These are phyloP conservation scores for Puccinia horiana DNA, from an alignment of 1,284 basidiomycete species.

Conservation along the genomic window DNA sequence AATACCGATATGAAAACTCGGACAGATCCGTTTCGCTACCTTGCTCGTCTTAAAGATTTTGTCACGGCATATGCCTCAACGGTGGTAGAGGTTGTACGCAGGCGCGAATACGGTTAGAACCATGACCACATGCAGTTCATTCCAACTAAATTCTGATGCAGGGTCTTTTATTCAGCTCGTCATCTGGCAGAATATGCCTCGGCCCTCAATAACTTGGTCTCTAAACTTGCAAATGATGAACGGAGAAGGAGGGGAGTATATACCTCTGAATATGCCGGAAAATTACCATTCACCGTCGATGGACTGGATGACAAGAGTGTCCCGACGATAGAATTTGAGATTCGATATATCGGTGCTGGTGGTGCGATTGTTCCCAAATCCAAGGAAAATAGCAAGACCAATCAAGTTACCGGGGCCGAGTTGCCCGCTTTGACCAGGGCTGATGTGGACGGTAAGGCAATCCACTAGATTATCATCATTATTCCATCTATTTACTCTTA, in stretches of 20 bases:
- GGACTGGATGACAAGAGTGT: slow-evolving; percentile 46
- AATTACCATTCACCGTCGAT: slow-evolving; percentile 55
- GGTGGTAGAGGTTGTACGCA: slow-evolving; percentile 81
- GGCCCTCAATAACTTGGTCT: slow-evolving; percentile 48
- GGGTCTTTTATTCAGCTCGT: slow-evolving; percentile 49
- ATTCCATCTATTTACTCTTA: not conserved
- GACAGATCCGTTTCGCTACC: slow-evolving; percentile 79
- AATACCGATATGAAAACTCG: slow-evolving; percentile 50
- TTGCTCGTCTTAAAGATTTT: slow-evolving; percentile 83
- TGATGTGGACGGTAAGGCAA: slow-evolving; percentile 51
- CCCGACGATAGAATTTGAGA: slow-evolving; percentile 44
- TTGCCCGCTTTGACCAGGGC: slow-evolving; percentile 52
- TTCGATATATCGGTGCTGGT: slow-evolving; percentile 14
- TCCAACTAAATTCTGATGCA: not conserved
- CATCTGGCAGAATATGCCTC: slow-evolving; percentile 51
- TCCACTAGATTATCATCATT: not conserved
- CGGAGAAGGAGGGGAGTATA: slow-evolving; percentile 52
- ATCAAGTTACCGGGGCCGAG: slow-evolving; percentile 43
- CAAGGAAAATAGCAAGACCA: slow-evolving; percentile 50
- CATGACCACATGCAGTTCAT: not conserved
- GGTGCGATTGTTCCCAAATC: slow-evolving; percentile 7
- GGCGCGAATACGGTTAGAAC: slow-evolving; percentile 77
- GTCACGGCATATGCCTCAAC: slow-evolving; percentile 90
- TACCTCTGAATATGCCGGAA: slow-evolving; percentile 52
- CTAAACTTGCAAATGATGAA: slow-evolving; percentile 51